Evolutionary conservation across 2,329 filamentous ascomycete species (phyloP), one percentile per base, ranked within the genome.

Genomic region (Fusarium sp.): DNA sequence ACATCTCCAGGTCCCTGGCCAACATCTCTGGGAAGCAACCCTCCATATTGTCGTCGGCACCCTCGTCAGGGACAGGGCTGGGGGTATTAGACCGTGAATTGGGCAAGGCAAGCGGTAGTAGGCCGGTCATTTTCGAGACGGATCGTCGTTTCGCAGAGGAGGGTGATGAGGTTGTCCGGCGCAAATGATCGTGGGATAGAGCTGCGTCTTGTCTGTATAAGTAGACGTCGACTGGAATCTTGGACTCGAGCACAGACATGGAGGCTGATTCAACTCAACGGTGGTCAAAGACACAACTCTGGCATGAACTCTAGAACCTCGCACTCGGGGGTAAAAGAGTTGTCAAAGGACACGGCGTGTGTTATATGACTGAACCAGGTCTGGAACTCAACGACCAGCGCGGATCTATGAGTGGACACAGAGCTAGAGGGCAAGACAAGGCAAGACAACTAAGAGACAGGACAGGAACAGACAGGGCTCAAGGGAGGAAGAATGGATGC

Each of bases 11-110:
- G 71, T 91, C 88, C 68, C 83, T 84, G 8, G 85, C 89, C n/a
- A 91, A 82, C 43, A 90, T 75, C 79, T 91, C 89, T 3, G 89
- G 87, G 20, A 91, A 82, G 79, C 86, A 90, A 77, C 85, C 82
- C 13, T 77, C 73, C 54, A 78, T 75, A 20, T 76, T 76, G 79
- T 81, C 72, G 61, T 82, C 78, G 37, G 64, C 71, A 20, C 81
- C 78, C 37, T 80, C 76, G 50, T 70, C 73, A 16, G 71, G 60
- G 10, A 76, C 66, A 18, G 68, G 71, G 54, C 54, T 77, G 6
- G 77, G 70, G 41, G 75, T 74, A 54, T 69, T 77, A 45, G 79
- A 76, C 18, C 69, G 76, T 4, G 81, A 72, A 14, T 76, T 70
- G 33, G 81, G 81, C 16, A 85, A 74, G 57, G 82, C 77, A 67